A percentile compares a stretch with the other conserved stretches of the same genome.
Conservation (phyloP, 352 stramenopile species). For the Pythium guiyangense region DNA sequence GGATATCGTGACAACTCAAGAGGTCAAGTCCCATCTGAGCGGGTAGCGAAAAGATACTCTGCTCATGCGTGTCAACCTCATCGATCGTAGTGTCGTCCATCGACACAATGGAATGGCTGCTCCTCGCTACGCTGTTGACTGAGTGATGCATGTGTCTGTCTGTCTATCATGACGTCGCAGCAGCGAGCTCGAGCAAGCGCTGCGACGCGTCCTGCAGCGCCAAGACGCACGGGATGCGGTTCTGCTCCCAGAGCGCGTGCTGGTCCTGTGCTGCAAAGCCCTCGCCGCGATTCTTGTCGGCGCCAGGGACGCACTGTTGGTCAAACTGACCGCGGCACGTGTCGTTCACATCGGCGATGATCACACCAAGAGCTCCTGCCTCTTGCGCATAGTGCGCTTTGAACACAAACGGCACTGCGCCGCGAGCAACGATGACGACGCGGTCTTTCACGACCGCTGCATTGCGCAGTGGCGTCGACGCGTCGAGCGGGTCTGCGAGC, state of each 20-base stretch:
- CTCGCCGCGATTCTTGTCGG: constrained; percentile 35
- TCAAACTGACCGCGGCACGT: constrained; percentile 52
- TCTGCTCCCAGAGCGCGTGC: constrained; percentile 42
- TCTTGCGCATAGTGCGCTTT: constrained; percentile 60
- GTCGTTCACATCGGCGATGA: constrained; percentile 50
- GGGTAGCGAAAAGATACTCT: no score
- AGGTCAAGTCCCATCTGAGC: no score
- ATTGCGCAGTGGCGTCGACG: constrained; percentile 47
- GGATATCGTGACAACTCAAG: not conserved
- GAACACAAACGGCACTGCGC: constrained; percentile 60
- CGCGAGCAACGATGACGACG: constrained; percentile 33
- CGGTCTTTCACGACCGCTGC: constrained; percentile 42
- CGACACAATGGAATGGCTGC: no score
- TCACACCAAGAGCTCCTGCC: constrained; percentile 58
- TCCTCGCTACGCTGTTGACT: no score
- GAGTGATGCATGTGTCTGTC: no score
- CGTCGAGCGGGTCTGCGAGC: constrained; percentile 55
- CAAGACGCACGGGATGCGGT: constrained; percentile 65
- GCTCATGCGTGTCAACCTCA: no score
- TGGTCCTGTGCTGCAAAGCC: constrained; percentile 55
- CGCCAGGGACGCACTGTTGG: constrained; percentile 61
- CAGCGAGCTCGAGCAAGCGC: constrained; percentile 25
- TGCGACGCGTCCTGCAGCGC: constrained; percentile 27
- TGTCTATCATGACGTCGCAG: not conserved
- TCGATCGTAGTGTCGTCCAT: no score